Base-by-base conservation (phyloP, 148 eudicot genomes). In the Vaccinium myrtillus region DNA sequence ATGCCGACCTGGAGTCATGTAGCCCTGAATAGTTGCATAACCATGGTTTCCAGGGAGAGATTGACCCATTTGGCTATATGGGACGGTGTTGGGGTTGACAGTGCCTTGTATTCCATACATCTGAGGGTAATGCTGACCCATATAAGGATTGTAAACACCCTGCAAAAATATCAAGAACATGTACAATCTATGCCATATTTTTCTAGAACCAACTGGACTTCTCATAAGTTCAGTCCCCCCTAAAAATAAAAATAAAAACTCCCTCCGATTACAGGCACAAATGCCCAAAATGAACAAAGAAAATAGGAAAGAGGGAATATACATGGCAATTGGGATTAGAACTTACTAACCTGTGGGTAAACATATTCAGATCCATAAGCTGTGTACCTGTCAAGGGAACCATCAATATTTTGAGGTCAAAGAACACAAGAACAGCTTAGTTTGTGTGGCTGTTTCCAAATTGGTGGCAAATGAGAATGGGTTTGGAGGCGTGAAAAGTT, bases 301-400 rank as follows among this genome's bases (percentile, higher is more conserved):
- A 69, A 14, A 69, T 12, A 1, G 18, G 14, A 67, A 30, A 30
- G 55, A 69, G 74, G 16, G 39, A 69, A 69, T 69, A 27, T 27
- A 36, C 36, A 67, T 25, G 73, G 73, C n/a, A 32, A 69, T 30
- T 75, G 53, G 49, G 49, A 53, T 77, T 82, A 77, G 58, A 70
- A 77, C 32, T 69, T 51, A 77, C 51, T 67, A 32, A 82, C 89
- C 89, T 87, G 89, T 19, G 89, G 89, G 78, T 84, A 87, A 56
- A 82, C 77, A 71, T 84, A 84, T 76, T 82, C 89, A 12, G 89
- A 75, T 56, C 87, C 89, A 78, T 84, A 87, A 39, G 73, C 56
- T 32, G 86, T 55, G 49, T 84, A 87, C 86, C 89, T 87, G 89
- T 75, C 77, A 81, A 76, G 75, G 32, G 77, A 75, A 86, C 46